Conservation (phyloP, 2,329 filamentous ascomycete species). For the Cladophialophora exuberans region DNA sequence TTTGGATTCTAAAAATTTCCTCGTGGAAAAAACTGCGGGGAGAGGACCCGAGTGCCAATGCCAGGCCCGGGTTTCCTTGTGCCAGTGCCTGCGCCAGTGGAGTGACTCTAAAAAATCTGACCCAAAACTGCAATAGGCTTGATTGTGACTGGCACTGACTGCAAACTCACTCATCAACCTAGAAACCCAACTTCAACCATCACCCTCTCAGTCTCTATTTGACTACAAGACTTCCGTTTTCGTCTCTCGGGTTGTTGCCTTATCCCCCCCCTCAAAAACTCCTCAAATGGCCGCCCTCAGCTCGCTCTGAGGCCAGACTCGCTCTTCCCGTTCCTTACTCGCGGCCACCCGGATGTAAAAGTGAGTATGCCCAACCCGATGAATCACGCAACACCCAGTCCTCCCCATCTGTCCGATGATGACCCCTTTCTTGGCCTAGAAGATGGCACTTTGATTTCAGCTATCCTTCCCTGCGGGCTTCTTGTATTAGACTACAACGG, state of each 20-base stretch:
- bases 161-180: constrained; percentile 6
- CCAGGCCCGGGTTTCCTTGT: no score
- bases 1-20: constrained; percentile 2
- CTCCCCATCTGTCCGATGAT: constrained; percentile 46
- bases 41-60: no score
- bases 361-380: constrained; percentile 28
- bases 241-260: background rate
- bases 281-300: constrained; percentile 6
- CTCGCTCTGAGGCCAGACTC: background rate
- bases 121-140: constrained; percentile 1
- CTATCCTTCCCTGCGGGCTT: constrained; percentile 52
- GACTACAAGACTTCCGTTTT: constrained; percentile 11
- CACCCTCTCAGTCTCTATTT: background rate
- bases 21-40: constrained; percentile 1
- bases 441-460: constrained; percentile 57
- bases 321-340: constrained; percentile 10
- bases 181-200: no score
- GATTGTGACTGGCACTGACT: background rate
- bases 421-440: constrained; percentile 51
- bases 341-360: constrained; percentile 23
- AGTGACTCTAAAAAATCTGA: no score
- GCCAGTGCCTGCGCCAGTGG: no score
- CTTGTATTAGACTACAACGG: constrained; percentile 91
- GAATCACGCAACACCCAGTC: constrained; percentile 26
- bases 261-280: background rate